phyloP scores from a whole-genome alignment of 768 basidiomycete genomes.

The Lentinula boryana region DNA sequence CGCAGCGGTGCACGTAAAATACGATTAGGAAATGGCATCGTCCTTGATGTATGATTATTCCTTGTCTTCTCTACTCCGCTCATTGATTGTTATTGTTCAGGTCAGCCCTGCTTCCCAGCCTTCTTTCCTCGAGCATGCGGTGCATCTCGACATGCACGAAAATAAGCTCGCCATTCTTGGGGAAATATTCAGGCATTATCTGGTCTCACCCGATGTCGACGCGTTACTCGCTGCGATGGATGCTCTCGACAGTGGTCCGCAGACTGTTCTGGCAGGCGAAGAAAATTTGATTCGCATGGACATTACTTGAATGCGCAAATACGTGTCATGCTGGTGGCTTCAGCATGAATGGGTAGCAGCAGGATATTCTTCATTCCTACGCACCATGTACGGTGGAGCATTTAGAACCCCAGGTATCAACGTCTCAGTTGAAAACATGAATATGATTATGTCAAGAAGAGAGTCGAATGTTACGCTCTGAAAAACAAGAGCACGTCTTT shows the following conservation, averaged over 20 bases:
- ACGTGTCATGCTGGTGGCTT: no score
- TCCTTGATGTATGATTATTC: slow-evolving; percentile 64
- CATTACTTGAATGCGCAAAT: slow-evolving; percentile 8
- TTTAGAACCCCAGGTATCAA: no score
- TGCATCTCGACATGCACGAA: slow-evolving; percentile 55
- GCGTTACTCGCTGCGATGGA: slow-evolving; percentile 65
- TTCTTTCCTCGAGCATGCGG: slow-evolving; percentile 85
- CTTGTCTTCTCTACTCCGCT: slow-evolving; percentile 2
- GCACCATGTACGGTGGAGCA: no score
- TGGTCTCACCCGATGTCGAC: slow-evolving; percentile 81
- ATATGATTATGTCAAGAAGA: no score
- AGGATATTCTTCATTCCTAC: no score
- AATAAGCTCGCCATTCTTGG: slow-evolving; percentile 71
- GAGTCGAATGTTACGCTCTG: no score
- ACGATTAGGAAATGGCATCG: slow-evolving; percentile 71
- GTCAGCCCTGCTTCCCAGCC: slow-evolving; percentile 78
- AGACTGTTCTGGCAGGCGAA: slow-evolving; percentile 29
- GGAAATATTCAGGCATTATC: slow-evolving; percentile 81
- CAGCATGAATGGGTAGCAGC: no score
- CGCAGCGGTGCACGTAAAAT: slow-evolving; percentile 84
- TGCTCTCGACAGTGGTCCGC: slow-evolving; percentile 31
- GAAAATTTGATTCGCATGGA: slow-evolving; percentile 55
- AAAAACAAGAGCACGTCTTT: no score
- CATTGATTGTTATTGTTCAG: slow-evolving; percentile 26
- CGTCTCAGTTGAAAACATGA: no score